Evolutionary conservation across 1,284 basidiomycete species (phyloP).

Genomic region (Ustilago loliicola): DNA sequence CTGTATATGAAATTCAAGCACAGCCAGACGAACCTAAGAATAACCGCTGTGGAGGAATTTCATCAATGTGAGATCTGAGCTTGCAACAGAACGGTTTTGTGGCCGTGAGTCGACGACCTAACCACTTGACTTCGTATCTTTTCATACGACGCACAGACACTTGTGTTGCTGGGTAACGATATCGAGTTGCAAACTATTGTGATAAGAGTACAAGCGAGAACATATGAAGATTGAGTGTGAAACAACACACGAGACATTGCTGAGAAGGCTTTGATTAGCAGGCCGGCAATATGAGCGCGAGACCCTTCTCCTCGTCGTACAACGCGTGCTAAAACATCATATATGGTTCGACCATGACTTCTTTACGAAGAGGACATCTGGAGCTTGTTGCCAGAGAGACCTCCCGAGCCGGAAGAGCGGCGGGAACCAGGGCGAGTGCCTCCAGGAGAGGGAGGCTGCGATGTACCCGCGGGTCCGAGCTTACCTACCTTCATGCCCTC

Average conservation of each 20-base stretch:
- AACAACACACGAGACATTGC: background rate
- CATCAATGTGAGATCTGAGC: background rate
- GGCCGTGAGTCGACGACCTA: background rate
- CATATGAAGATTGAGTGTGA: background rate
- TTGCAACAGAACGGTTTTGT: background rate
- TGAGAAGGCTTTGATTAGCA: background rate
- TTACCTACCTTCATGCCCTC: slow-evolving; percentile 65
- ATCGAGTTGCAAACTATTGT: slow-evolving; percentile 7
- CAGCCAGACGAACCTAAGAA: slow-evolving; percentile 1
- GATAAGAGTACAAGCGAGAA: slow-evolving; percentile 17
- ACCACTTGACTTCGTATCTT: background rate
- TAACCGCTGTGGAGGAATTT: slow-evolving; percentile 1
- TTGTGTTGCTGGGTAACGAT: slow-evolving; percentile 11
- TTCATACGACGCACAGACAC: background rate
- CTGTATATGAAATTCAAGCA: background rate
- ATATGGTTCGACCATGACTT: slow-evolving; percentile 5
- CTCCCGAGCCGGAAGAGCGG: slow-evolving; percentile 61
- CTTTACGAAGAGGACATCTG: slow-evolving; percentile 56
- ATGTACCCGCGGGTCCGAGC: slow-evolving; percentile 66
- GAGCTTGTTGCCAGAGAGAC: slow-evolving; percentile 64
- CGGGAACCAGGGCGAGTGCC: slow-evolving; percentile 63
- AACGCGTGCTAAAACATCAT: slow-evolving; percentile 4
- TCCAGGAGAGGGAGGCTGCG: slow-evolving; percentile 63
- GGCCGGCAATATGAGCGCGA: background rate
- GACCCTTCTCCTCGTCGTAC: slow-evolving; percentile 7